Conservation (phyloP, 2,329 filamentous ascomycete species). For the Gnomoniopsis sp. region DNA sequence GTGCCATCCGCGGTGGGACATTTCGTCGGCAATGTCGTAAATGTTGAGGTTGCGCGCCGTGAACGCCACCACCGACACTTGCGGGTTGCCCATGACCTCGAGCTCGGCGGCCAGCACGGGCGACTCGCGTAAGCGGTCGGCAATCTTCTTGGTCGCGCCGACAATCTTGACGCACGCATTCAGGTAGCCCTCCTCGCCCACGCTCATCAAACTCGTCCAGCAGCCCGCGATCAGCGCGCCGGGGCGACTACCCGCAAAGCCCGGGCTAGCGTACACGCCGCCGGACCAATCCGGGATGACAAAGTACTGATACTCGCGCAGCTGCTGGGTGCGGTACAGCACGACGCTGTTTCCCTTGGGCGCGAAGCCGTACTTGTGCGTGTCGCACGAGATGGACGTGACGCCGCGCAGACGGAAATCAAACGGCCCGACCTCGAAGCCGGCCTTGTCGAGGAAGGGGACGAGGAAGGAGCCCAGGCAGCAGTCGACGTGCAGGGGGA, state of each 20-base stretch:
- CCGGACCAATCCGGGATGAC: slow-evolving; percentile 92
- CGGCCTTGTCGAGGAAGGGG: slow-evolving; percentile 87
- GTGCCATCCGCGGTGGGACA: slow-evolving; percentile 86
- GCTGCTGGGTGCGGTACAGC: slow-evolving; percentile 76
- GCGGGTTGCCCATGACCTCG: slow-evolving; percentile 75
- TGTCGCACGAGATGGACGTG: slow-evolving; percentile 93
- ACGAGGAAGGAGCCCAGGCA: slow-evolving; percentile 95
- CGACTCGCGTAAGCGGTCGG: slow-evolving; percentile 66
- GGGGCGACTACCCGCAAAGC: slow-evolving; percentile 85
- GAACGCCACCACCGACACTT: slow-evolving; percentile 90
- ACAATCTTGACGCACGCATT: slow-evolving; percentile 86
- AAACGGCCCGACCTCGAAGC: slow-evolving; percentile 83
- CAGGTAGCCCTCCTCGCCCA: slow-evolving; percentile 86
- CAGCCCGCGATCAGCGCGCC: slow-evolving; percentile 93
- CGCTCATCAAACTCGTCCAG: slow-evolving; percentile 87
- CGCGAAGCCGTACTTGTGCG: slow-evolving; percentile 98
- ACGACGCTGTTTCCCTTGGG: slow-evolving; percentile 96
- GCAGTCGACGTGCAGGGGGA: slow-evolving; percentile 95
- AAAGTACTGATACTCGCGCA: slow-evolving; percentile 93
- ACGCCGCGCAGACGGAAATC: slow-evolving; percentile 94
- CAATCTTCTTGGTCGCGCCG: slow-evolving; percentile 78
- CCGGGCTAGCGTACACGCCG: slow-evolving; percentile 91
- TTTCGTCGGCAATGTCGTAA: slow-evolving; percentile 90
- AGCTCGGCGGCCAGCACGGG: slow-evolving; percentile 69
- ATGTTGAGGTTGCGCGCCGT: slow-evolving; percentile 79